Percentiles rank a stretch among this genome's conserved stretches.
These are phyloP conservation scores for Neocallimastix lanati DNA, from an alignment of 192 early-diverging fungal species.

Conservation along the genomic window DNA sequence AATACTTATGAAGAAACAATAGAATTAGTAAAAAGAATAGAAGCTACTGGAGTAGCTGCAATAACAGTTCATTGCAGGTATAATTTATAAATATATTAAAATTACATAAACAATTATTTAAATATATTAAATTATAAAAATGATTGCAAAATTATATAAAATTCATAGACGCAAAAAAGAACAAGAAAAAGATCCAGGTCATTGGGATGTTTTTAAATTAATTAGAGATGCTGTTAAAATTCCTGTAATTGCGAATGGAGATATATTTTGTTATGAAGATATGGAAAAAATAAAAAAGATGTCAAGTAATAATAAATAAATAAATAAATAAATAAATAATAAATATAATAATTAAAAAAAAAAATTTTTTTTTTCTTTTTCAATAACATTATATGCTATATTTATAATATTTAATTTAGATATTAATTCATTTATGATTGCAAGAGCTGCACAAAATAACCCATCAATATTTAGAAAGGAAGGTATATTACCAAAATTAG, in stretches of 20 bases:
- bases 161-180: conserved; percentile 36
- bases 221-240: conserved; percentile 47
- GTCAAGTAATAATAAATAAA: conserved; percentile 14
- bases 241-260: conserved; percentile 85
- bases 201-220: conserved; percentile 65
- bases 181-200: conserved; percentile 55
- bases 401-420: conserved; percentile 22
- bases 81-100: background rate
- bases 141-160: background rate
- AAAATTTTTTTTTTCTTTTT: too few species aligned
- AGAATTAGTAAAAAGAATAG: conserved; percentile 60
- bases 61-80: conserved; percentile 78
- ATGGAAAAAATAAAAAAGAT: conserved; percentile 34
- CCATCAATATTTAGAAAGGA: conserved; percentile 62
- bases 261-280: conserved; percentile 50
- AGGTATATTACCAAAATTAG: conserved; percentile 15
- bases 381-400: too few species aligned
- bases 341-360: background rate
- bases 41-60: conserved; percentile 66
- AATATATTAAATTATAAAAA: background rate
- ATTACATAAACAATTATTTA: background rate
- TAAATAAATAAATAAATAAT: background rate
- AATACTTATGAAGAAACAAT: conserved; percentile 60
- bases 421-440: conserved; percentile 69
- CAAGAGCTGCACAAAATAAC: conserved; percentile 69